phyloP scores from a whole-genome alignment of 257 asterid genomes.

The Pogostemon cablin region DNA sequence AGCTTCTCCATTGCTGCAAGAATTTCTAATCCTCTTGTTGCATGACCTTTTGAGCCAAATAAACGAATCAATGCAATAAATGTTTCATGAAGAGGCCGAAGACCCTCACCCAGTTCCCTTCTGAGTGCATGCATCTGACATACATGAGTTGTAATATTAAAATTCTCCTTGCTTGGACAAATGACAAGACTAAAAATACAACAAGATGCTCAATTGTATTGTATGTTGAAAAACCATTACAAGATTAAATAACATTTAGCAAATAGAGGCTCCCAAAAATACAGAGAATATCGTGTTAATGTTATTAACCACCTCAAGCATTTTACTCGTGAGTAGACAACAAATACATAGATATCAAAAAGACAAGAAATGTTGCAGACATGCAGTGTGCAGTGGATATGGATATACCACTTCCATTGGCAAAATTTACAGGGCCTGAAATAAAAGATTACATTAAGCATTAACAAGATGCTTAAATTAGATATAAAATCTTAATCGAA shows the following conservation, averaged over 20 bases:
- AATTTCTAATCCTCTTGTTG: constrained; percentile 86
- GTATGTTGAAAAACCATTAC: constrained; percentile 3
- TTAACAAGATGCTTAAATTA: constrained; percentile 8
- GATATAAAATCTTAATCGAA: neutral
- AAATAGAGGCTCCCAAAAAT: neutral
- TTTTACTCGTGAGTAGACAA: neutral
- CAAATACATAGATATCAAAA: neutral
- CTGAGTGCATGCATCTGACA: constrained; percentile 97
- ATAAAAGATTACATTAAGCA: neutral
- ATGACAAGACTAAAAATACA: constrained; percentile 27
- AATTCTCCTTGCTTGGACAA: constrained; percentile 23
- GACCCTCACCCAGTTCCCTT: constrained; percentile 94
- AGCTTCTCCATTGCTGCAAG: constrained; percentile 98
- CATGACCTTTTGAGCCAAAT: constrained; percentile 86
- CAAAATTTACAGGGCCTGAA: neutral
- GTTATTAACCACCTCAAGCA: neutral
- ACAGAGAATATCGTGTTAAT: neutral
- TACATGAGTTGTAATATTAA: constrained; percentile 37
- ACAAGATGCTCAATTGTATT: constrained; percentile 1
- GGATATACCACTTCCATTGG: neutral
- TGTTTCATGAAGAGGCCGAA: constrained; percentile 94
- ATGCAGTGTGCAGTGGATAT: neutral
- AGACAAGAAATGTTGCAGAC: constrained; percentile 8
- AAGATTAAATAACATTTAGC: neutral
- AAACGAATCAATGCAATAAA: constrained; percentile 87